Percentiles rank a stretch among this genome's conserved stretches.
These are phyloP conservation scores for Cymbomonas tetramitiformis DNA, from an alignment of 139 green algal genomes.

Conservation along the genomic window DNA sequence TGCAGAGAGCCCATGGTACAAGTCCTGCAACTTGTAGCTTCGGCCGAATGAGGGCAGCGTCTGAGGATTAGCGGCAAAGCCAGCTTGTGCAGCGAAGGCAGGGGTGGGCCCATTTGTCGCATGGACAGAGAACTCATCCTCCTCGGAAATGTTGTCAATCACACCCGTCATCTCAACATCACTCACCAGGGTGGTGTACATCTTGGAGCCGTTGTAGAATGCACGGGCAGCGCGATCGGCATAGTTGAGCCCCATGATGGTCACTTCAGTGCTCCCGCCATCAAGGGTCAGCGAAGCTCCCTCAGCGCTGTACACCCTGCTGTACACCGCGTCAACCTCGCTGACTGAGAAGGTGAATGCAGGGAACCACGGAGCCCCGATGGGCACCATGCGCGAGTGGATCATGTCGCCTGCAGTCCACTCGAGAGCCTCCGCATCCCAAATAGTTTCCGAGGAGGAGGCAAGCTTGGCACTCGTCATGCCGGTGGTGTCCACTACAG, in stretches of 20 bases:
- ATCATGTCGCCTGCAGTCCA: not conserved
- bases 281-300: not conserved
- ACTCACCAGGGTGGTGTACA: not conserved
- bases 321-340: no score
- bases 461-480: not conserved
- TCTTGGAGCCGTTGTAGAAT: not conserved
- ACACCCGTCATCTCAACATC: not conserved
- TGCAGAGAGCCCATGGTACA: constrained; percentile 9
- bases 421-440: not conserved
- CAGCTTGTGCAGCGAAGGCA: no score
- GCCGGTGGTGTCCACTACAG: not conserved
- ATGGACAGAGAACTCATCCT: not conserved
- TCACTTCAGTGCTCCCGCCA: constrained; percentile 8
- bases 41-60: not conserved
- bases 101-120: not conserved
- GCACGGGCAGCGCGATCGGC: no score
- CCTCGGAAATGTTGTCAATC: not conserved
- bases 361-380: constrained; percentile 18
- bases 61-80: not conserved
- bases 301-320: not conserved
- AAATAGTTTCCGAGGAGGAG: not conserved
- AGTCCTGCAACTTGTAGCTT: constrained; percentile 3
- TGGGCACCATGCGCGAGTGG: constrained; percentile 3
- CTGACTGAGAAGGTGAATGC: no score
- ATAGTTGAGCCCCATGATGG: constrained; percentile 21